These are phyloP conservation scores for Coemansia javaensis DNA, from an alignment of 192 early-diverging fungal species.

Conservation along the genomic window DNA sequence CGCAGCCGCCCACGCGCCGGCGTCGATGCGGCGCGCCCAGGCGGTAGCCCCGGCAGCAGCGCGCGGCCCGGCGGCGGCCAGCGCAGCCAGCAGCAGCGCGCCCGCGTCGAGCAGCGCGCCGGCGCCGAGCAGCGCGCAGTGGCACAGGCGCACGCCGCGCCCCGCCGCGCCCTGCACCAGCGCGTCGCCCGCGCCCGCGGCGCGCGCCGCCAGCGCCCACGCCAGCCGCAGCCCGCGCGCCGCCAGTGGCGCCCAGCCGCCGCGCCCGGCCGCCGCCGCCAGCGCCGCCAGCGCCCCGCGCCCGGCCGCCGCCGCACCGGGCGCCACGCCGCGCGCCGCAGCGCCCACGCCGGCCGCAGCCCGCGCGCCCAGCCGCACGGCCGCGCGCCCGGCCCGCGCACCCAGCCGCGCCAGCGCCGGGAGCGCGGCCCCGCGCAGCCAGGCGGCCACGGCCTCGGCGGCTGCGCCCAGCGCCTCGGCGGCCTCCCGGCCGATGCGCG, in stretches of 20 bases:
- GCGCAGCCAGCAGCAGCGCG: background rate
- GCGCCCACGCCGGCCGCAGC: too few species aligned
- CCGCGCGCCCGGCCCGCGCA: too few species aligned
- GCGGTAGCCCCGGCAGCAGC: too few species aligned
- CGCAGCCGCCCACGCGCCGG: too few species aligned
- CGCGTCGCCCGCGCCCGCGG: background rate
- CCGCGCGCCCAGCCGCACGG: too few species aligned
- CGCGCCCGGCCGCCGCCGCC: background rate
- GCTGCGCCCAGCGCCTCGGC: background rate
- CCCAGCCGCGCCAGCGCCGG: too few species aligned
- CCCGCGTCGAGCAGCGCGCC: background rate
- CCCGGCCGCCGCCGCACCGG: background rate
- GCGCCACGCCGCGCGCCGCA: background rate
- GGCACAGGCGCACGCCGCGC: background rate
- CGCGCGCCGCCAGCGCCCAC: background rate
- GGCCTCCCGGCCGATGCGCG: background rate
- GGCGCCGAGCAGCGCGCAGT: background rate
- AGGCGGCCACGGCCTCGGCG: background rate
- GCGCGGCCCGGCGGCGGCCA: too few species aligned
- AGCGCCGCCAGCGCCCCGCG: too few species aligned
- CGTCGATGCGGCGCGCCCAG: too few species aligned
- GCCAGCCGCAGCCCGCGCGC: background rate
- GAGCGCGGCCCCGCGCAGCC: conserved; percentile 6
- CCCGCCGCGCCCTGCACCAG: background rate
- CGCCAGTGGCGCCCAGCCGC: background rate